Base-by-base conservation (phyloP, 2,329 filamentous ascomycete species). In the Alternaria atra region DNA sequence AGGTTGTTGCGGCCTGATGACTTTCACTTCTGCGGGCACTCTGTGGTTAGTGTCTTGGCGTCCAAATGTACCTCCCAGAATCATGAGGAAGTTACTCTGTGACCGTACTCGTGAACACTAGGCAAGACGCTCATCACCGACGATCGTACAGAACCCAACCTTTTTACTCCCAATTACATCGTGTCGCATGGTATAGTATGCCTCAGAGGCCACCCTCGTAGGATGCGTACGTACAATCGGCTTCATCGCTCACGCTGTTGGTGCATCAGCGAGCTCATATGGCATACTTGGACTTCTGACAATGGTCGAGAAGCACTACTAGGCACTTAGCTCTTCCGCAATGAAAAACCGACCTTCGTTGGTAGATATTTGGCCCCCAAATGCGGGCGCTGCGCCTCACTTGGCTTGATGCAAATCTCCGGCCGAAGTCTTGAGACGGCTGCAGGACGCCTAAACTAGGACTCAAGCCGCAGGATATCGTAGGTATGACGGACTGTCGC, bases 351-450 rank as follows among this genome's bases (percentile, higher is more conserved):
- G 7, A 9, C 29, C n/a, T 15, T 34, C 5, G 10, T 32, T 20
- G 55, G 48, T 27, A 47, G 29, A 1, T 20, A 48, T 34, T 7
- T 30, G 25, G 40, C 55, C 39, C 50, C 50, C 17, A 30, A 32
- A 40, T 29, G 27, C 15, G 40, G 44, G 17, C 35, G 51, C 66
- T 68, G 62, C 66, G 66, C 66, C 66, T 53, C 58, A 25, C 66
- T 68, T 66, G 61, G 65, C 61, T 27, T n/a, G 27, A 55, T 13
- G 40, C 23, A 34, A 46, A 56, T 35, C 20, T 29, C 37, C 39
- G 35, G 10, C 25, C 53, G 55, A 42, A 42, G 39, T 42, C 39
- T 17, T 23, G 12, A 23, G 39, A 42, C 27, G 27, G 39, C 39
- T 57, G 54, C 17, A 60, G 35, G 58, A 39, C 56, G 63, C 63